These are phyloP conservation scores for Cucumis melo DNA, from an alignment of 306 rosid genomes.

Conservation along the genomic window DNA sequence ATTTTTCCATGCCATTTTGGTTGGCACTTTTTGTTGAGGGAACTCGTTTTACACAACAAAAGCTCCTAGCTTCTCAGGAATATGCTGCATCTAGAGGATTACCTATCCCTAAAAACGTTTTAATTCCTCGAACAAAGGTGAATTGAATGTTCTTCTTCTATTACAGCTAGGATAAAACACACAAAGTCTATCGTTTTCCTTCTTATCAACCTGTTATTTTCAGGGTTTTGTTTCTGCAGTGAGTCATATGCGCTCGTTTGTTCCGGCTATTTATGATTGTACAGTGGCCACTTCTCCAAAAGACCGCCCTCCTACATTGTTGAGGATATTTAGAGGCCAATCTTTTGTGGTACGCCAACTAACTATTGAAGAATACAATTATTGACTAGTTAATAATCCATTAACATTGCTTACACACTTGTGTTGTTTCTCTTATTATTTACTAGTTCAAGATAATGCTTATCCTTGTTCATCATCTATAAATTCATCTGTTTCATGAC, in stretches of 20 bases:
- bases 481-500: neutral
- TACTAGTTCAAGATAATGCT: neutral
- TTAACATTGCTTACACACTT: neutral
- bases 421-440: neutral
- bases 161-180: neutral
- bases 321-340: conserved; percentile 48
- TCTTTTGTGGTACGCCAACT: conserved; percentile 49
- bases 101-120: conserved; percentile 62
- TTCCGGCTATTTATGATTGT: conserved; percentile 77
- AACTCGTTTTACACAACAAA: conserved; percentile 69
- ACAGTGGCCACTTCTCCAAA: conserved; percentile 46
- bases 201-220: neutral
- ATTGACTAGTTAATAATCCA: conserved; percentile 7
- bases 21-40: conserved; percentile 88
- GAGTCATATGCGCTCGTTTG: conserved; percentile 27
- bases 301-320: conserved; percentile 54
- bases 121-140: conserved; percentile 91
- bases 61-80: conserved; percentile 60
- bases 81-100: conserved; percentile 74
- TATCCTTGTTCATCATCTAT: neutral
- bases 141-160: neutral
- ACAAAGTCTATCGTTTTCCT: neutral
- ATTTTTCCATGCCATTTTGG: conserved; percentile 69
- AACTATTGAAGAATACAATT: conserved; percentile 6
- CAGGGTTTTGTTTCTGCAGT: conserved; percentile 86